Conservation (phyloP, 2,329 filamentous ascomycete species). For the Hypoxylon sp. region DNA sequence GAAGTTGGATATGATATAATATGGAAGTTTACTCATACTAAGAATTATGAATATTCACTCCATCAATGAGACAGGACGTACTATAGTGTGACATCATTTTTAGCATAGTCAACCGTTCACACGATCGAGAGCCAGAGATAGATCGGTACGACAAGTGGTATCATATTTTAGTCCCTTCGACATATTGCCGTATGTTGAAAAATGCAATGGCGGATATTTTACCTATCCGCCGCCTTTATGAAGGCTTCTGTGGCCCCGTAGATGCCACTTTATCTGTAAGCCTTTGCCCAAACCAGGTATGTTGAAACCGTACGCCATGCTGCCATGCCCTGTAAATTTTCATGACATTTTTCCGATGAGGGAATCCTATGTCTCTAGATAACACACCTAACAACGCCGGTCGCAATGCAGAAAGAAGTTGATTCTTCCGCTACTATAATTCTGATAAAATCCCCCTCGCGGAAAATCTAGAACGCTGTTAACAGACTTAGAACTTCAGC, state of each 20-base stretch:
- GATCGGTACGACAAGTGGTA: conserved; percentile 36
- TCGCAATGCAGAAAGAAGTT: conserved; percentile 57
- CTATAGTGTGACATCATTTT: too few relatives aligned
- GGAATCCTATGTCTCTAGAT: conserved; percentile 54
- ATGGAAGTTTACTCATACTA: too few relatives aligned
- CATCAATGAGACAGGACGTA: too few relatives aligned
- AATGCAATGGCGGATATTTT: conserved; percentile 36
- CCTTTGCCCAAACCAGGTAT: conserved; percentile 50
- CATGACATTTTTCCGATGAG: conserved; percentile 55
- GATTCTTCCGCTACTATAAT: conserved; percentile 54
- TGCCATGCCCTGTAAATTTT: conserved; percentile 51
- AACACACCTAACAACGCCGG: conserved; percentile 53
- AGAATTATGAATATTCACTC: too few relatives aligned
- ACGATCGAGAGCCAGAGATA: conserved; percentile 4
- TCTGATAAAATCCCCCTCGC: conserved; percentile 46
- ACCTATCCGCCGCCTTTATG: conserved; percentile 35
- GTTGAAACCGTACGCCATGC: conserved; percentile 57
- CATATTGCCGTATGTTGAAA: conserved; percentile 42
- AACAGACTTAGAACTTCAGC: conserved; percentile 82
- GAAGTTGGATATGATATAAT: too few relatives aligned
- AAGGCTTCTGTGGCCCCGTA: conserved; percentile 30
- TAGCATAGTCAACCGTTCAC: conserved; percentile 4
- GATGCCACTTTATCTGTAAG: conserved; percentile 37
- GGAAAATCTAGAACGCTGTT: conserved; percentile 44
- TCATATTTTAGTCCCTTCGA: conserved; percentile 37